phyloP scores from a whole-genome alignment of 768 basidiomycete species.

The Hirschioporus abietinus region DNA sequence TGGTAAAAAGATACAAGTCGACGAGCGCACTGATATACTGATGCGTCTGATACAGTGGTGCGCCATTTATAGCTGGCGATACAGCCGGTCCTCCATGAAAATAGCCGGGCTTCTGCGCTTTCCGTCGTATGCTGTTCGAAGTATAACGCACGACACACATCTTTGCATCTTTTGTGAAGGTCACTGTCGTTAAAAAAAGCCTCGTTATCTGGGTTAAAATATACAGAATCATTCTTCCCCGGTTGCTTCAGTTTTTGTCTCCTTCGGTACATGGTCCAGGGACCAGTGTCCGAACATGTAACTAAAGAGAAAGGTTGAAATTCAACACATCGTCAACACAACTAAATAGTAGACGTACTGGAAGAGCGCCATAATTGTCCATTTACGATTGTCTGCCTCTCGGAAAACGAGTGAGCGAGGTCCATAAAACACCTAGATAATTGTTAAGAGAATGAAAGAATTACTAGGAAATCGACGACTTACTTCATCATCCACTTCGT shows the following conservation, averaged over 20 bases:
- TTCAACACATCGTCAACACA: no score
- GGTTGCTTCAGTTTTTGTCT: background rate
- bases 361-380: constrained; percentile 92
- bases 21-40: no score
- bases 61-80: no score
- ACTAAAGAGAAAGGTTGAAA: background rate
- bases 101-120: no score
- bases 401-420: constrained; percentile 88
- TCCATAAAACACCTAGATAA: constrained; percentile 81
- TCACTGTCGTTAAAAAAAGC: no score
- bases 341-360: constrained; percentile 50
- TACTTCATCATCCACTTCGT: constrained; percentile 96
- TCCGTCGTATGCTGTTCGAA: no score
- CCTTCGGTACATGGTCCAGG: background rate
- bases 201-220: no score
- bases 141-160: no score
- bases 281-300: background rate
- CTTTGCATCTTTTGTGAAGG: no score
- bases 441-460: constrained; percentile 6
- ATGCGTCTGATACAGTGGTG: no score
- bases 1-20: no score
- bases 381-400: constrained; percentile 94
- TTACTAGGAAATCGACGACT: constrained; percentile 6
- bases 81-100: no score
- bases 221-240: background rate